Conservation (phyloP, 2,329 filamentous ascomycete species). For the Beauveria sp. region DNA sequence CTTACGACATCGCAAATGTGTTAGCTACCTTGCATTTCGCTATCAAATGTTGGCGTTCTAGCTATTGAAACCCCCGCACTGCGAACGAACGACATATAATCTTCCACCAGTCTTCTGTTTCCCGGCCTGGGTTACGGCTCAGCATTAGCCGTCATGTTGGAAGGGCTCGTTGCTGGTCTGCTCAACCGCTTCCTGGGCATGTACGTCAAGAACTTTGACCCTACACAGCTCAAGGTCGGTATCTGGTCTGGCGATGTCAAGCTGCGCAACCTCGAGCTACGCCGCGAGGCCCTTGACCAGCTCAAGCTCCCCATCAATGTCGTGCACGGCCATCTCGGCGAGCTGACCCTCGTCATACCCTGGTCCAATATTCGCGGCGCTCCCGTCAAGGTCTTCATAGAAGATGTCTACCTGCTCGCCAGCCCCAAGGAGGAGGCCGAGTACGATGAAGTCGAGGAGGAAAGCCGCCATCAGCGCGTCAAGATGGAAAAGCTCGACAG, state of each 20-base stretch:
- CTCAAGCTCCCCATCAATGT: constrained; percentile 95
- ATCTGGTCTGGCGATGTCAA: constrained; percentile 99
- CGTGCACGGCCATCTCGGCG: constrained; percentile 85
- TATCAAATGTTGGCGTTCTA: background rate
- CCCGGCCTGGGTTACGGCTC: constrained; percentile 70
- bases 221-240: constrained; percentile 93
- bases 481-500: constrained; percentile 99
- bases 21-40: background rate
- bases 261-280: constrained; percentile 83
- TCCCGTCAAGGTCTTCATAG: constrained; percentile 88
- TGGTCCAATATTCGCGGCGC: constrained; percentile 96
- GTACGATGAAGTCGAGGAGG: constrained; percentile 90
- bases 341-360: constrained; percentile 86
- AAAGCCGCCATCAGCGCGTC: constrained; percentile 74
- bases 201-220: constrained; percentile 99
- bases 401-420: constrained; percentile 93
- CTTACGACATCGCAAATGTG: background rate
- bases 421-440: constrained; percentile 92
- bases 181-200: constrained; percentile 99
- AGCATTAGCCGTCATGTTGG: constrained; percentile 68
- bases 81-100: background rate
- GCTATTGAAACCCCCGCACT: background rate
- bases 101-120: background rate
- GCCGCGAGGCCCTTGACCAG: constrained; percentile 92
- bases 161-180: constrained; percentile 91